A percentile compares a stretch with the other conserved stretches of the same genome.
phyloP scores from a whole-genome alignment of 1,284 basidiomycete genomes.

The Trametes polyzona region DNA sequence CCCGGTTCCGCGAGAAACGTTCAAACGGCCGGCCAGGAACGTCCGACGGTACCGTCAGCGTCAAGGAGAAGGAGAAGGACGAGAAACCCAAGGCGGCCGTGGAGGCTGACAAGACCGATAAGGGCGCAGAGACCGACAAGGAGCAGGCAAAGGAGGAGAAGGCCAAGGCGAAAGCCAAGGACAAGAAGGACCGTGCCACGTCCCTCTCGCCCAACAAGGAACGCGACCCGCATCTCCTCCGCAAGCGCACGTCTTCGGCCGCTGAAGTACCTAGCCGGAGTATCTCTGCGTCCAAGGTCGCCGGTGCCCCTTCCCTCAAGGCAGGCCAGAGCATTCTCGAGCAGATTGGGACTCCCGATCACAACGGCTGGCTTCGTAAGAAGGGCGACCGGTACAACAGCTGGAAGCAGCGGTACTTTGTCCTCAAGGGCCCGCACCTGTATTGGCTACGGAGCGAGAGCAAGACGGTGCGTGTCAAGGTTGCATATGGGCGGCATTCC shows the following conservation, averaged over 20 bases:
- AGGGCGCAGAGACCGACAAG: slow-evolving; percentile 16
- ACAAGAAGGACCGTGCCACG: slow-evolving; percentile 21
- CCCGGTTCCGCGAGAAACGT: slow-evolving; percentile 45
- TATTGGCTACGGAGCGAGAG: slow-evolving; percentile 82
- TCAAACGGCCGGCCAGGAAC: slow-evolving; percentile 42
- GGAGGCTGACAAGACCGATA: slow-evolving; percentile 9
- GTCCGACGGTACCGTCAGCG: slow-evolving; percentile 35
- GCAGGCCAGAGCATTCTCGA: slow-evolving; percentile 76
- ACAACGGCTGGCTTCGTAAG: slow-evolving; percentile 95
- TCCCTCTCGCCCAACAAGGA: slow-evolving; percentile 27
- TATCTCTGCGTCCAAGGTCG: slow-evolving; percentile 12
- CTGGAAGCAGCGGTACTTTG: slow-evolving; percentile 94
- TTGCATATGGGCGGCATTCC: not conserved
- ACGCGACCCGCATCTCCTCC: slow-evolving; percentile 40
- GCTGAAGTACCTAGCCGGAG: slow-evolving; percentile 21
- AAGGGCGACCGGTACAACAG: slow-evolving; percentile 91
- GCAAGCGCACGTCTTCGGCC: slow-evolving; percentile 56
- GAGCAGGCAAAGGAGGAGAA: slow-evolving; percentile 19
- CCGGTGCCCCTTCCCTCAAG: slow-evolving; percentile 48
- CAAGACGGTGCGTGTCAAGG: slow-evolving; percentile 57
- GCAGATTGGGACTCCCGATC: slow-evolving; percentile 89
- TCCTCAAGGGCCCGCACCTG: slow-evolving; percentile 91
- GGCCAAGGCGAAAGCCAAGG: slow-evolving; percentile 12
- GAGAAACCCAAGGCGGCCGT: slow-evolving; percentile 15
- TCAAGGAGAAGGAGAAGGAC: slow-evolving; percentile 13